Conservation (phyloP, 2,329 filamentous ascomycete species). For the Cladorrhinum sp. region DNA sequence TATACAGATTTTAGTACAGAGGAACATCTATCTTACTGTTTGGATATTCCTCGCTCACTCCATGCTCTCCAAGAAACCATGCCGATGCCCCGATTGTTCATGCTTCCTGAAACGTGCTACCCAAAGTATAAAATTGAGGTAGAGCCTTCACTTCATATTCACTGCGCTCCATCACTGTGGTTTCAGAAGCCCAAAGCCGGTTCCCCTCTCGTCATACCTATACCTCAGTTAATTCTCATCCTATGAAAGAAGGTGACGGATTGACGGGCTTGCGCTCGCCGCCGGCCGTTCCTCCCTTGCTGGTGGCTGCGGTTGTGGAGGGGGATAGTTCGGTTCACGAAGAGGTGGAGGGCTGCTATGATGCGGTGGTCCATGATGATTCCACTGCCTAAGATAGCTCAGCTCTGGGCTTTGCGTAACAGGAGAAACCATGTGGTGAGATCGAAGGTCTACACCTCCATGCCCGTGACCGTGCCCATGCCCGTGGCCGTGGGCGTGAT, state of each 20-base stretch:
- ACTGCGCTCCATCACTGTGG: not conserved
- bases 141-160: not conserved
- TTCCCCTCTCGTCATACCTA: not conserved
- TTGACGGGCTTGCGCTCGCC: slow-evolving; percentile 73
- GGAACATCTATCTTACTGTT: not conserved
- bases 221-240: not conserved
- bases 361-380: slow-evolving; percentile 19
- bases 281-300: slow-evolving; percentile 52
- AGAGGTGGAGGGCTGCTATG: slow-evolving; percentile 34
- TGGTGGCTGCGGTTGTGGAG: slow-evolving; percentile 33
- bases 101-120: not conserved
- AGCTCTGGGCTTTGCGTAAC: slow-evolving; percentile 11
- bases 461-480: slow-evolving; percentile 33
- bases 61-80: not conserved
- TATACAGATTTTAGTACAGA: not conserved
- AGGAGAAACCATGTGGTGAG: slow-evolving; percentile 15
- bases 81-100: not conserved
- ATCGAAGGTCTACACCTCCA: slow-evolving; percentile 35
- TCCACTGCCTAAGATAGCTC: slow-evolving; percentile 23
- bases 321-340: slow-evolving; percentile 12
- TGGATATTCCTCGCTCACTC: not conserved
- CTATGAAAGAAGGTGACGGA: slow-evolving; percentile 64
- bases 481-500: slow-evolving; percentile 32
- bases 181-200: not conserved
- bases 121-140: not conserved